A percentile compares a stretch with the other conserved stretches of the same genome.
Conservation (phyloP, 228 moss, liverwort and hornwort species). For the Sphagnum fallax region DNA sequence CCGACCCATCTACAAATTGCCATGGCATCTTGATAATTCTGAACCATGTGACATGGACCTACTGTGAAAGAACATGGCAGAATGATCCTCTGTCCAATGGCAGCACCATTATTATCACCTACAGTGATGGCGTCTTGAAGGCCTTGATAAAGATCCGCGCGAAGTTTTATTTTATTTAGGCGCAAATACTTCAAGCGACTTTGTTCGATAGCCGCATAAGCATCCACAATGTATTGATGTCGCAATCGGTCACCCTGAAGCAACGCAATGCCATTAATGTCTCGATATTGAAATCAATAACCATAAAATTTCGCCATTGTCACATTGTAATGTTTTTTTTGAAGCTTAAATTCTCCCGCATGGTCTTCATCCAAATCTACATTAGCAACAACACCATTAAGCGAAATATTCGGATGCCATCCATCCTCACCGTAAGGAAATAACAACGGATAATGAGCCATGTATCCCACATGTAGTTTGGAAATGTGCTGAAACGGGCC, state of each 20-base stretch:
- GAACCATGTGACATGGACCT: conserved; percentile 1
- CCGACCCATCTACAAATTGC: background rate
- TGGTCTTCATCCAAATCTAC: too few relatives aligned
- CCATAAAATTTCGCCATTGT: too few relatives aligned
- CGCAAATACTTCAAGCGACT: background rate
- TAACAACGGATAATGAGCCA: background rate
- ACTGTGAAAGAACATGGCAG: conserved; percentile 2
- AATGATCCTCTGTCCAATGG: background rate
- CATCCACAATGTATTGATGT: background rate
- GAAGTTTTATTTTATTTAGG: background rate
- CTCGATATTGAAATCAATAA: too few relatives aligned
- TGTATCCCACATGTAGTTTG: background rate
- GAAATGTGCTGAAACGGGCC: background rate
- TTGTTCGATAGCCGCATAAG: background rate
- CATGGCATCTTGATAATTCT: conserved; percentile 1
- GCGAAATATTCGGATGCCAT: background rate
- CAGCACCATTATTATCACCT: background rate
- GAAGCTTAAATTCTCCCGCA: too few relatives aligned
- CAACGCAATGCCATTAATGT: too few relatives aligned
- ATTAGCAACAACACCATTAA: too few relatives aligned
- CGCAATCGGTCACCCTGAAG: background rate
- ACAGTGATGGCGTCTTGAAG: background rate
- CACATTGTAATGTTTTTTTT: too few relatives aligned
- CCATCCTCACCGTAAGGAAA: background rate
- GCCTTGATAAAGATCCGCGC: background rate